These are phyloP conservation scores for Aspergillus spinulosporus DNA, from an alignment of 2,329 filamentous ascomycete genomes.

Conservation along the genomic window DNA sequence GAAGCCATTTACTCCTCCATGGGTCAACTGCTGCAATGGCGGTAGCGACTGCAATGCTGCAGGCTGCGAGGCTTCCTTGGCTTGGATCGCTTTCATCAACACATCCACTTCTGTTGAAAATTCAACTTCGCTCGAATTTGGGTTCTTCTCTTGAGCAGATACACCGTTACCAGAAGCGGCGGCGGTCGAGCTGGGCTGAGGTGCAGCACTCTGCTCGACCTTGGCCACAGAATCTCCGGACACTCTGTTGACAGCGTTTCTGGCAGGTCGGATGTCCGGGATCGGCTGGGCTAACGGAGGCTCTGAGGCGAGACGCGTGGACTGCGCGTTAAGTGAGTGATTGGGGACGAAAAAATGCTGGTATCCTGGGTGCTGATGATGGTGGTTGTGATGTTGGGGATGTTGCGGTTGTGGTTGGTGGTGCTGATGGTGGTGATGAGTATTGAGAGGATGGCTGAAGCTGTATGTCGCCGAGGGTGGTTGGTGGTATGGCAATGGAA, in stretches of 20 bases:
- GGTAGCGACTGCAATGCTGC: conserved; percentile 36
- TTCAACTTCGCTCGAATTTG: conserved; percentile 53
- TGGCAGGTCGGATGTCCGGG: conserved; percentile 40
- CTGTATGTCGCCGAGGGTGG: conserved; percentile 33
- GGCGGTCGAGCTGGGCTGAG: conserved; percentile 10
- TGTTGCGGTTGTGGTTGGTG: conserved; percentile 13
- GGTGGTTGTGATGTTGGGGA: conserved; percentile 17
- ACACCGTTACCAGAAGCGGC: conserved; percentile 12
- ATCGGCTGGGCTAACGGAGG: conserved; percentile 36
- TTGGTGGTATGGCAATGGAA: conserved; percentile 40
- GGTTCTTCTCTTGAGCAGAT: conserved; percentile 41
- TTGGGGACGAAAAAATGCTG: conserved; percentile 37
- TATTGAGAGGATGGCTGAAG: conserved; percentile 37
- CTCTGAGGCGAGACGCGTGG: conserved; percentile 34
- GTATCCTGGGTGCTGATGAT: conserved; percentile 31
- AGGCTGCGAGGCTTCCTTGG: conserved; percentile 50
- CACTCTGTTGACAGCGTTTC: conserved; percentile 37
- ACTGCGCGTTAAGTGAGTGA: conserved; percentile 28
- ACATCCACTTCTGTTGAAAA: conserved; percentile 84
- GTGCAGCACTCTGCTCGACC: conserved; percentile 7
- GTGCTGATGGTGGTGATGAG: conserved; percentile 25
- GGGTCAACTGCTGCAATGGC: conserved; percentile 37
- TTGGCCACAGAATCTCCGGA: conserved; percentile 24
- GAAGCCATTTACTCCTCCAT: conserved; percentile 25
- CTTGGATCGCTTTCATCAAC: conserved; percentile 85